These are phyloP conservation scores for Sclerospora graminicola DNA, from an alignment of 352 stramenopile species.

Conservation along the genomic window DNA sequence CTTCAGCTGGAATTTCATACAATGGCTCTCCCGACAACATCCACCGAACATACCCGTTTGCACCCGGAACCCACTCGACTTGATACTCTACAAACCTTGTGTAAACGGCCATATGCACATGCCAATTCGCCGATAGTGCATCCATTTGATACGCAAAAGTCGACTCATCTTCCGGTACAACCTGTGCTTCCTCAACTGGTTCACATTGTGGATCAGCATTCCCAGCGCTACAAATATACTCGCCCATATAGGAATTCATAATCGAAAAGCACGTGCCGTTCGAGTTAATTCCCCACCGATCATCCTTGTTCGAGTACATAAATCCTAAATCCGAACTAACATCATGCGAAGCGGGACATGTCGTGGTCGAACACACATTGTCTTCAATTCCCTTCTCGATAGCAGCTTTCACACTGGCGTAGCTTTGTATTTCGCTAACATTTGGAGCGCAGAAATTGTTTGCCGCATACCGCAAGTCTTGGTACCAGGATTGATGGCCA, in stretches of 20 bases:
- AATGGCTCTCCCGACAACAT: slow-evolving; percentile 79
- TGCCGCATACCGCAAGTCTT: slow-evolving; percentile 41
- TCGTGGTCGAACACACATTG: slow-evolving; percentile 26
- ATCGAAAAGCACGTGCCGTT: slow-evolving; percentile 38
- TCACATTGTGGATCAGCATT: slow-evolving; percentile 21
- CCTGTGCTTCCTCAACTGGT: slow-evolving; percentile 2
- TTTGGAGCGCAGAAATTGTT: slow-evolving; percentile 47
- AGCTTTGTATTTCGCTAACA: slow-evolving; percentile 15
- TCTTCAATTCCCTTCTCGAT: slow-evolving; percentile 21
- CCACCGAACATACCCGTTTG: slow-evolving; percentile 50
- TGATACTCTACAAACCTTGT: slow-evolving; percentile 35
- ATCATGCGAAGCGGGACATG: slow-evolving; percentile 31
- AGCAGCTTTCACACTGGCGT: slow-evolving; percentile 13
- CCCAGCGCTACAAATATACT: slow-evolving; percentile 33
- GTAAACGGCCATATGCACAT: slow-evolving; percentile 38
- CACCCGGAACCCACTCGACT: slow-evolving; percentile 49
- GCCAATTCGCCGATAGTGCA: slow-evolving; percentile 45
- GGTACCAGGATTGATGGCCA: slow-evolving; percentile 50
- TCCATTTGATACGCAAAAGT: slow-evolving; percentile 77
- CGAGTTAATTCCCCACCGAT: slow-evolving; percentile 36
- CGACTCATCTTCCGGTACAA: slow-evolving; percentile 1
- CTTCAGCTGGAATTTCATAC: slow-evolving; percentile 75
- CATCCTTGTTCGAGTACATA: slow-evolving; percentile 10
- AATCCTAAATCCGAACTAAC: slow-evolving; percentile 24
- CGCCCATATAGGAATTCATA: slow-evolving; percentile 36